A percentile compares a stretch with the other conserved stretches of the same genome.
These are phyloP conservation scores for Chaetomidium leptoderma DNA, from an alignment of 495 filamentous ascomycete species.

Conservation along the genomic window DNA sequence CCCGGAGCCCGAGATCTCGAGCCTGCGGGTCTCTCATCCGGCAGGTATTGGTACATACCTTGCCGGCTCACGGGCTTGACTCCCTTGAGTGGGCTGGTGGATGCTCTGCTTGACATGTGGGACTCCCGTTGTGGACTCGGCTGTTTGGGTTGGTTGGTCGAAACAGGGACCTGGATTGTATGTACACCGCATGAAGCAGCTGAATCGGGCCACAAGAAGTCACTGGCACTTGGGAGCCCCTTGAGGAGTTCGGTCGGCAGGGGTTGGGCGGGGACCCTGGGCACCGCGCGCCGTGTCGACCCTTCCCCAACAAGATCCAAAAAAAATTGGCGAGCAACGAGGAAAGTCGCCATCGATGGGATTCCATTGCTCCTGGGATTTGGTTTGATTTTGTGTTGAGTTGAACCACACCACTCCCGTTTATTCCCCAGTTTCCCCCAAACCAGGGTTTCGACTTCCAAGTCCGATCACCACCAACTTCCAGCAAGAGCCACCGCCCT, in stretches of 20 bases:
- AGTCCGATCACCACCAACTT: background rate
- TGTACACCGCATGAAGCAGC: constrained; percentile 19
- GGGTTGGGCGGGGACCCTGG: constrained; percentile 19
- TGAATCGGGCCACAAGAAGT: constrained; percentile 19
- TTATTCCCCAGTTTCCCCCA: constrained; percentile 5
- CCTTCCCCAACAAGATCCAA: constrained; percentile 39
- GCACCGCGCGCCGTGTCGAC: constrained; percentile 18
- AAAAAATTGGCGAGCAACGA: constrained; percentile 29
- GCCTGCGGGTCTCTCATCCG: background rate
- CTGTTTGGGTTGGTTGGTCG: constrained; percentile 19
- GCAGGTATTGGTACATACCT: constrained; percentile 25
- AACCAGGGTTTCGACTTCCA: constrained; percentile 1
- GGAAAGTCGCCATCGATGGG: constrained; percentile 16
- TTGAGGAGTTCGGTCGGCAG: constrained; percentile 22
- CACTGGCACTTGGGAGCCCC: constrained; percentile 12
- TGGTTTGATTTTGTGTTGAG: constrained; percentile 14
- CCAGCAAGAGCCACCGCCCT: background rate
- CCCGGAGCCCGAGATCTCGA: constrained; percentile 3
- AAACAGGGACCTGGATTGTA: constrained; percentile 1
- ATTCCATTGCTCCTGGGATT: constrained; percentile 9
- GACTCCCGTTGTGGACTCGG: constrained; percentile 27
- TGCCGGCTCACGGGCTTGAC: no score
- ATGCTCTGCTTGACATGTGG: constrained; percentile 23
- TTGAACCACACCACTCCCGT: background rate
- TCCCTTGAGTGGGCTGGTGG: background rate